A percentile compares a stretch with the other conserved stretches of the same genome.
These are phyloP conservation scores for Jatropha multifida DNA, from an alignment of 441 rosid species.

Conservation along the genomic window DNA sequence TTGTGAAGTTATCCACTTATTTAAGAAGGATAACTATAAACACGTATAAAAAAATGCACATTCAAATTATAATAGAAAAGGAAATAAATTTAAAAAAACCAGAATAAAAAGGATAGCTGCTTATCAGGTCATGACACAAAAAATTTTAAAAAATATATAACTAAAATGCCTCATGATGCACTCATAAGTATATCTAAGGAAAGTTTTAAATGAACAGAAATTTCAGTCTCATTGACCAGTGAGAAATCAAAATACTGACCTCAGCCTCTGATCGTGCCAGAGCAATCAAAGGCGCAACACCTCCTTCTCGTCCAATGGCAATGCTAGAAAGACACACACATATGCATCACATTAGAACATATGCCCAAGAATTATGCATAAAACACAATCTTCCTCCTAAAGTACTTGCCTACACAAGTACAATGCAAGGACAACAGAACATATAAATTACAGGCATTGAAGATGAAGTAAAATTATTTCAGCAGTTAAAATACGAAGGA, in stretches of 20 bases:
- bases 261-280: conserved; percentile 84
- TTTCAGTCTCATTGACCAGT: neutral
- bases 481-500: neutral
- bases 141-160: neutral
- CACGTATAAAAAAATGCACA: neutral
- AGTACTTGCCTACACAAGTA: neutral
- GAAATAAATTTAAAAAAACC: neutral
- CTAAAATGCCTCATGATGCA: neutral
- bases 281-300: conserved; percentile 86
- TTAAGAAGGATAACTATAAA: neutral
- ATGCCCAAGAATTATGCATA: conserved; percentile 4
- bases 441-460: conserved; percentile 1
- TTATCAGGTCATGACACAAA: neutral
- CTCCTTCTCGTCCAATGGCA: conserved; percentile 98
- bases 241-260: conserved; percentile 44
- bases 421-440: neutral
- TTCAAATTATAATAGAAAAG: neutral
- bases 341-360: conserved; percentile 15
- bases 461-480: neutral
- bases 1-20: neutral
- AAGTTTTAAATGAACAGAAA: neutral
- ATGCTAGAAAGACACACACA: conserved; percentile 45
- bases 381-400: neutral
- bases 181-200: neutral
- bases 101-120: neutral